Percentiles rank a stretch among this genome's conserved stretches.
These are phyloP conservation scores for Lipomyces yamadae DNA, from an alignment of 805 yeast species.

Conservation along the genomic window DNA sequence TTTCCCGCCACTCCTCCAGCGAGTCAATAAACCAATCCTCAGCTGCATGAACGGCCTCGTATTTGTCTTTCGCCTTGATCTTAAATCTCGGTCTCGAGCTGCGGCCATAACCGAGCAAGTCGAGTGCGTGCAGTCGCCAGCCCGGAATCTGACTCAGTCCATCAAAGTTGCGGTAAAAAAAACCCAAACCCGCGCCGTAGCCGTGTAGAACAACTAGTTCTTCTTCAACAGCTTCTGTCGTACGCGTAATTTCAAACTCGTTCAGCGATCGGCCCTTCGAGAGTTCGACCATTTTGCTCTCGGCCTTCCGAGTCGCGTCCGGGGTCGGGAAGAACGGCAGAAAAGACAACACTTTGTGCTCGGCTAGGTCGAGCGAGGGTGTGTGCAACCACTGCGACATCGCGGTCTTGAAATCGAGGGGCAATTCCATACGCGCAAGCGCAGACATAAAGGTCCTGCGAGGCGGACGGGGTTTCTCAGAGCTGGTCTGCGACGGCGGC, in stretches of 20 bases:
- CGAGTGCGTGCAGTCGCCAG: slow-evolving; percentile 85
- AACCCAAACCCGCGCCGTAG: slow-evolving; percentile 88
- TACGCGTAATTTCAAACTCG: slow-evolving; percentile 64
- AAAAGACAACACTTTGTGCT: slow-evolving; percentile 57
- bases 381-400: slow-evolving; percentile 53
- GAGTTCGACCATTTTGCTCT: slow-evolving; percentile 60
- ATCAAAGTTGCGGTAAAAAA: slow-evolving; percentile 73
- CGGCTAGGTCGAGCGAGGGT: slow-evolving; percentile 48
- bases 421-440: slow-evolving; percentile 40
- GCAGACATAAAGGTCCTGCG: slow-evolving; percentile 26
- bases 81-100: slow-evolving; percentile 76
- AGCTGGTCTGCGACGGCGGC: neutral
- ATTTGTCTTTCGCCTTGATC: slow-evolving; percentile 40
- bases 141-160: slow-evolving; percentile 48
- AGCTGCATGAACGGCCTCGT: slow-evolving; percentile 54
- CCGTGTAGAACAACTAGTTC: slow-evolving; percentile 83
- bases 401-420: slow-evolving; percentile 48
- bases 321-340: slow-evolving; percentile 55
- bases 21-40: slow-evolving; percentile 71
- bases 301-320: slow-evolving; percentile 39
- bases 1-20: slow-evolving; percentile 63
- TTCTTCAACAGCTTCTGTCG: slow-evolving; percentile 46
- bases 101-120: slow-evolving; percentile 87
- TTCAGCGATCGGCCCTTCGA: slow-evolving; percentile 62
- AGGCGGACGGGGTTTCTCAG: slow-evolving; percentile 11